Evolutionary conservation across 805 yeast genomes (phyloP), one percentile per base, ranked within the genome.

Genomic region (Torulaspora indica): DNA sequence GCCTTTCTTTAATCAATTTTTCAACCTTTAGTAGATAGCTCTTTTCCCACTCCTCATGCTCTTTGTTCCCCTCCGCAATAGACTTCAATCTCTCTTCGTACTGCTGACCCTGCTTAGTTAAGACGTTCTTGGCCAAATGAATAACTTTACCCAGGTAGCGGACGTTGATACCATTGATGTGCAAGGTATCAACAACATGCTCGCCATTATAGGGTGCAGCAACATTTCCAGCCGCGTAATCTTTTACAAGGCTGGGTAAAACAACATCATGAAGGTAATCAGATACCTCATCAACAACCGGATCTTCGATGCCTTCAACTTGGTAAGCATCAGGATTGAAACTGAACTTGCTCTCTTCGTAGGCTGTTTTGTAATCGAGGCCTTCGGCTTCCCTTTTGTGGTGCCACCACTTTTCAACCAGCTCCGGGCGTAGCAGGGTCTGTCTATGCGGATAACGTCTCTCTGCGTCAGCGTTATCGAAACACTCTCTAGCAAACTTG

Each of bases 321-420:
- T 74, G 67, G 56, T 80, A 82, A 1, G 85, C 84, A 68, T 89
- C 96, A 2, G 95, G 90, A 63, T 91, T 89, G 60, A 88, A 73
- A 1, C 78, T 62, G 58, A 77, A 81, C 42, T 71, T 49, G 14
- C 69, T 67, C 46, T 67, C 70, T n/a, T 66, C 67, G 30, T 55
- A 59, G 10, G 64, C 69, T 42, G 67, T 69, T 45, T 77, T 53
- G 14, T 55, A 38, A 10, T 49, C 48, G 13, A 53, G 32, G 18
- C 51, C 54, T 20, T 57, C 57, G 12, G 38, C 71, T 12, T 84
- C 76, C 2, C 84, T 75, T 59, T 82, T 78, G 47, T 78, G 66
- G 58, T 77, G 77, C 82, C 93, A 87, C 96, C 96, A 91, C 55
- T 81, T 86, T 54, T 82, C 91, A 38, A 91, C 79, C 13, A 96